Base-by-base conservation (phyloP, 352 stramenopile species). In the Globisporangium ultimum region DNA sequence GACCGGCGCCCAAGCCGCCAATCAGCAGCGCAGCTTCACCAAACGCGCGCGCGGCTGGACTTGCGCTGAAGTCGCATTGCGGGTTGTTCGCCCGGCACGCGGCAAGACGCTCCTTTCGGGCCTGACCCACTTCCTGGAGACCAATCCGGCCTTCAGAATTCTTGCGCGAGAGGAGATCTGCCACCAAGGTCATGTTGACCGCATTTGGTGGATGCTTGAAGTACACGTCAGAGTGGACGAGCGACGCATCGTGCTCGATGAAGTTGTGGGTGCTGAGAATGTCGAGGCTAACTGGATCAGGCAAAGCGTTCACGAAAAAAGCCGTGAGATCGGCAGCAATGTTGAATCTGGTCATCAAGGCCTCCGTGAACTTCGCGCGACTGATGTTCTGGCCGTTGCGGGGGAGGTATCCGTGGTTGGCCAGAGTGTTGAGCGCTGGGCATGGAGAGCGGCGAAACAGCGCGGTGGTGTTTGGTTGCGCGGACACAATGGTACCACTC, bases 171-270 rank as follows among this genome's bases (percentile, higher is more conserved):
- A 84, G 53, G 5, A 87, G 55, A 22, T 76, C 63, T 3, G 57
- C 47, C 13, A 67, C 57, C n/a, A 88, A 50, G 36, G 53, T 59
- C 14, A 46, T 5, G 64, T 80, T 67, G 28, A 81, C 66, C 15
- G 53, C 20, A 10, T 59, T 49, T 13, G 73, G 71, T 32, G 80
- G 61, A 0, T 63, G 55, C 15, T 66, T 71, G 17, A 74, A 73
- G 64, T 77, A 83, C 28, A 64, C 64, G 63, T 87, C 78, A 40
- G 63, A 56, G 65, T 83, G 78, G 13, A 78, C 58, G 36, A 88
- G 71, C 42, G 78, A 88, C 3, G 61, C 66, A 49, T 80, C 71
- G 59, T 80, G 71, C 52, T 80, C 68, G 17, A 73, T 66, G 17
- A 68, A 53, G 58, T 80, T 74, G 69, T 88, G 76, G 0, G 48